A percentile compares a stretch with the other conserved stretches of the same genome.
These are phyloP conservation scores for Sporisorium sorghi DNA, from an alignment of 1,284 basidiomycete genomes.

Conservation along the genomic window DNA sequence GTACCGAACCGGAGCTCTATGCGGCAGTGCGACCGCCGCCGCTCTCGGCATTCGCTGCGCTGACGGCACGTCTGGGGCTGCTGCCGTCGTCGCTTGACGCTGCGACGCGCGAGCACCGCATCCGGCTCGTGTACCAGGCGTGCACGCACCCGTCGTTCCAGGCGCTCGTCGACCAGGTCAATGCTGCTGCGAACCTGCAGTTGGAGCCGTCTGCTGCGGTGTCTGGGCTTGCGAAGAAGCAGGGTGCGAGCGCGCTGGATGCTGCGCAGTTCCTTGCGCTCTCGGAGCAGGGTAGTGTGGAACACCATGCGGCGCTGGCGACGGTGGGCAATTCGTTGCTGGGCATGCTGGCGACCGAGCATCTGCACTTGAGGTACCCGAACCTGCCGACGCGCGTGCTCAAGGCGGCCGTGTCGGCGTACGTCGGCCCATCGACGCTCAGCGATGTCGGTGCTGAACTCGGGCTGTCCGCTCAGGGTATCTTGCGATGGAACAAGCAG, in stretches of 20 bases:
- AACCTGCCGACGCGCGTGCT: slow-evolving; percentile 89
- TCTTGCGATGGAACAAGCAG: slow-evolving; percentile 72
- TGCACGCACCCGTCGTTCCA: slow-evolving; percentile 63
- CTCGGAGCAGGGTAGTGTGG: not conserved
- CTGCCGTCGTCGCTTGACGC: slow-evolving; percentile 35
- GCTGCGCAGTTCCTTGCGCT: slow-evolving; percentile 30
- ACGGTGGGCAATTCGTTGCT: slow-evolving; percentile 88
- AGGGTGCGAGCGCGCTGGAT: slow-evolving; percentile 23
- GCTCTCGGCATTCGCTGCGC: slow-evolving; percentile 53
- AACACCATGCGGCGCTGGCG: slow-evolving; percentile 82
- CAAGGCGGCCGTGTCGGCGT: slow-evolving; percentile 88
- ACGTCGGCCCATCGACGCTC: slow-evolving; percentile 86
- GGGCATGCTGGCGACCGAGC: slow-evolving; percentile 89
- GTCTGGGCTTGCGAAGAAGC: slow-evolving; percentile 29
- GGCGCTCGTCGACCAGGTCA: slow-evolving; percentile 43
- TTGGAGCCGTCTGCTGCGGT: slow-evolving; percentile 29
- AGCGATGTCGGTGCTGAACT: slow-evolving; percentile 80
- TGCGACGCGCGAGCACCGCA: slow-evolving; percentile 47
- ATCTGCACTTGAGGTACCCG: slow-evolving; percentile 84
- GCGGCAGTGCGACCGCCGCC: slow-evolving; percentile 58
- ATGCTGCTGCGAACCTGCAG: slow-evolving; percentile 24
- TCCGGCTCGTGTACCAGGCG: slow-evolving; percentile 55
- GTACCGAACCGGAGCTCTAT: slow-evolving; percentile 61
- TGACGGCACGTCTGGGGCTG: slow-evolving; percentile 60
- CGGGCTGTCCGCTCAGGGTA: slow-evolving; percentile 60